Percentiles rank a stretch among this genome's conserved stretches.
Evolutionary conservation across 176 grass and related monocot species (phyloP).

Genomic region (Oryza brachyantha): DNA sequence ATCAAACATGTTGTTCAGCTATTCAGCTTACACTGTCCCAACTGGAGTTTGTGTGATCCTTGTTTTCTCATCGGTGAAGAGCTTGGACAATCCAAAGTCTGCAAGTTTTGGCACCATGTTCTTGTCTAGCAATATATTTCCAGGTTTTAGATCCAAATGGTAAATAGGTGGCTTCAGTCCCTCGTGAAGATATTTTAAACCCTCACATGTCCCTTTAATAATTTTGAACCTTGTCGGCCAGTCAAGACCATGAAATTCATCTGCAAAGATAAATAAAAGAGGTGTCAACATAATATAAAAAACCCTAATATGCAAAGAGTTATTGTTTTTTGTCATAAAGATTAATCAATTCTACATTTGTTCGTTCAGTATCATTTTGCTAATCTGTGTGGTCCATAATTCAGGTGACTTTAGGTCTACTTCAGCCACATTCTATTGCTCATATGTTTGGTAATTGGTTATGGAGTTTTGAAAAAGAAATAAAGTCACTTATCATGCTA

Average conservation of each 20-base stretch:
- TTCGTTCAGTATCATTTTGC: too few species aligned
- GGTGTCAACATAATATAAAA: neutral
- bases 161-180: neutral
- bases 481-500: too few species aligned
- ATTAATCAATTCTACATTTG: too few species aligned
- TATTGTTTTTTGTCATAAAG: too few species aligned
- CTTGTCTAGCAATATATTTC: neutral
- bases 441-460: too few species aligned
- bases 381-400: too few species aligned
- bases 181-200: constrained; percentile 7
- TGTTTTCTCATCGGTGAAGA: neutral
- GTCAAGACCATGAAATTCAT: neutral
- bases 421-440: too few species aligned
- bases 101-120: neutral
- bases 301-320: too few species aligned
- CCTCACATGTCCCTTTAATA: neutral
- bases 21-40: neutral
- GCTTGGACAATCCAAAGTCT: neutral
- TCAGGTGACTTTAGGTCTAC: too few species aligned
- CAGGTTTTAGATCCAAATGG: neutral
- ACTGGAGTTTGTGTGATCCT: neutral
- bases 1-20: neutral
- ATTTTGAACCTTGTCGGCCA: neutral
- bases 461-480: too few species aligned
- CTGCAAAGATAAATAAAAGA: neutral